Base-by-base conservation (phyloP, 306 rosid species). In the Cicer cuneatum region DNA sequence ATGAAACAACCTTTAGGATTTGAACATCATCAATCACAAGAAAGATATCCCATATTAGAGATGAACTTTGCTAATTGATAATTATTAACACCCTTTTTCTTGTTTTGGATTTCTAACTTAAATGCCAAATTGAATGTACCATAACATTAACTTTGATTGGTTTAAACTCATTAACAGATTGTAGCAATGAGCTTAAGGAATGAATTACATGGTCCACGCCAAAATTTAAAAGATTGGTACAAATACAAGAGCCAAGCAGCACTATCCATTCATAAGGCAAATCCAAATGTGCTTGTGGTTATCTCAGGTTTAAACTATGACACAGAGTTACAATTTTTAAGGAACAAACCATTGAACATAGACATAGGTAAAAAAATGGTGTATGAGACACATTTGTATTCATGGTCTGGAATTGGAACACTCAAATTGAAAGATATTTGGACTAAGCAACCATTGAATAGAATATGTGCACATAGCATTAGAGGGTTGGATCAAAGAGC, bases 131-230 rank as follows among this genome's bases (percentile, higher is more conserved):
- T 52, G 66, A 29, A 2, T 29, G 42, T 29, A 54, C 53, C 19
- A 18, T 45, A 14, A 8, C 14, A 35, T 47, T 47, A 12, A 69
- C 9, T 59, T 40, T 73, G 21, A 13, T 10, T 77, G 15, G 0
- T 47, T 62, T 73, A 35, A 21, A 2, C 38, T 45, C 12, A 11
- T 5, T 64, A 29, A 64, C 53, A 88, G 89, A 81, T 89, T 65
- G 80, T 83, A n/a, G 87, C 86, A 42, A 81, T 83, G 86, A 85
- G 93, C 46, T 51, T 89, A 77, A 73, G 88, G 72, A 89, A 89
- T 33, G 93, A 89, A 52, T 24, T 89, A 2, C 93, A 82, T 16
- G 93, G 91, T 35, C 67, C 89, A 12, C 71, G 78, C 6, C 83
- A 85, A 58, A 83, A 89, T 16, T 56, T 6, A 16, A 39, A 1